Conservation (phyloP, 176 grass and related monocot species). For the Triticum monococcum region DNA sequence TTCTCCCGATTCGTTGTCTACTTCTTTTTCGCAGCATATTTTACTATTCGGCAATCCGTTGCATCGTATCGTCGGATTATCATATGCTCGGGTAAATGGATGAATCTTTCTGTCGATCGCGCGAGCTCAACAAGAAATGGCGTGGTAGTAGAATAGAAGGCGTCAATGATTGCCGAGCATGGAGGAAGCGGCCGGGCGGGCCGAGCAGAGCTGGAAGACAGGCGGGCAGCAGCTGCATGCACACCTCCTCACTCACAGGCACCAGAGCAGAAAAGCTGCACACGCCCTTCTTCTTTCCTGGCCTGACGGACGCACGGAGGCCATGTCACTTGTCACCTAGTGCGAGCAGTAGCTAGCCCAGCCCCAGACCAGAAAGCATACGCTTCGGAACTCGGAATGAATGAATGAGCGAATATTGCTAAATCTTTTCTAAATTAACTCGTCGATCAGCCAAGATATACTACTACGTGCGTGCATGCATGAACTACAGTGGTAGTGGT, state of each 20-base stretch:
- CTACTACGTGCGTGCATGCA: background rate
- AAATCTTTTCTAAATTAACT: background rate
- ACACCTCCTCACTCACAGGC: background rate
- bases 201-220: conserved; percentile 47
- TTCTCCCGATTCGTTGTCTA: background rate
- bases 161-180: conserved; percentile 31
- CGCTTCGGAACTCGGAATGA: background rate
- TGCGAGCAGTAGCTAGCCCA: background rate
- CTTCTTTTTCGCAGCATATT: background rate
- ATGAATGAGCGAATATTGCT: background rate
- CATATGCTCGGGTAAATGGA: too few relatives aligned
- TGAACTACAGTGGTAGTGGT: background rate
- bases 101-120: conserved; percentile 25
- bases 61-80: background rate
- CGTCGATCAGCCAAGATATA: background rate
- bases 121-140: background rate
- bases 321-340: background rate
- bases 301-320: background rate
- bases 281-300: background rate
- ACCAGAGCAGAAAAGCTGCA: conserved; percentile 22
- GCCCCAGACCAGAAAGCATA: background rate
- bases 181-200: background rate
- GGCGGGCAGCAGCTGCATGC: conserved; percentile 22
- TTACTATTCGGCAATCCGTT: background rate
- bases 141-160: background rate